Evolutionary conservation across 441 rosid species (phyloP), one percentile per base, ranked within the genome.

Genomic region (Eutrema salsugineum): DNA sequence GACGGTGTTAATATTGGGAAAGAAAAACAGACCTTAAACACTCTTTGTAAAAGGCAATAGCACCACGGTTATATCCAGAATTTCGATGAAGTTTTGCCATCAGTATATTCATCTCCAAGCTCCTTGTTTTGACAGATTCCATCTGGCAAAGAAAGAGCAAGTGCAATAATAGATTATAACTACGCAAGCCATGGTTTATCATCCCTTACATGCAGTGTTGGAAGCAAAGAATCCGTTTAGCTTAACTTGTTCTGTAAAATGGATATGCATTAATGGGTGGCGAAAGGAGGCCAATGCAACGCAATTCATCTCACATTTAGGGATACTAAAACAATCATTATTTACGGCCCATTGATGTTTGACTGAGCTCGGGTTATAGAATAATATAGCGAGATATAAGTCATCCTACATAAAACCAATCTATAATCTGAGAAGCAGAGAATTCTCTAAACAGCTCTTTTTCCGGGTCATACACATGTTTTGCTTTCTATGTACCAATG

Each of bases 31-130:
- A 92, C 99, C 99, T 90, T 80, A 94, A 78, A 71, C 97, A 92
- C 68, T 94, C 97, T 83, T 87, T 90, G 70, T 88, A 94, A 82
- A 90, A 94, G 62, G 93, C 82, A 77, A 87, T 70, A 80, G 99
- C 93, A 54, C 90, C 87, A 69, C 99, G 98, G 70, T 77, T 81
- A 51, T 90, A 88, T 78, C 85, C 92, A 59, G 96, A 84, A 78
- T 83, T 88, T 8, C 94, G 88, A 76, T 87, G 94, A 78, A 95
- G 97, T 80, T 95, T 95, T 73, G 94, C 99, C 96, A 92, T 83
- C 56, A 92, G 75, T 62, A 95, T 67, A 88, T 88, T 90, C 97
- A 95, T 92, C 80, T 87, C 96, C 83, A 95, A 82, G 81, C 83
- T 95, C 75, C 99, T 86, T 28, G 90, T 84, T 86, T 95, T 95